These are phyloP conservation scores for Kodamaea neixiangensis DNA, from an alignment of 805 yeast genomes.

Conservation along the genomic window DNA sequence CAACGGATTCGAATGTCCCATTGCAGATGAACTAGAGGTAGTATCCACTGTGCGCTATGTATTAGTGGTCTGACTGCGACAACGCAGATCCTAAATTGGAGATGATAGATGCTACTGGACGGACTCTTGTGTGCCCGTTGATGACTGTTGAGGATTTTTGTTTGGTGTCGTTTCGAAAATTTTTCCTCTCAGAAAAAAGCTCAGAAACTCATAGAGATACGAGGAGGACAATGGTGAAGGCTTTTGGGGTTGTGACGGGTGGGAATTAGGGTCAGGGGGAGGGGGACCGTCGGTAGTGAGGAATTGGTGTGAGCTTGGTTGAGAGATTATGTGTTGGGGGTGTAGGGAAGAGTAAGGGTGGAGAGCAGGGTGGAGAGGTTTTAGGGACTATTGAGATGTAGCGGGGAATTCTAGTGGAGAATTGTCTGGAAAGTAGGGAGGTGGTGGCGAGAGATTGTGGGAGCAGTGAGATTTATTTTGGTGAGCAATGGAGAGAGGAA, in stretches of 20 bases:
- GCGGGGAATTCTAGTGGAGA: no score
- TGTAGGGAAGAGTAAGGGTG: no score
- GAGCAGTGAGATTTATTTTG: no score
- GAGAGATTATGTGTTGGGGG: no score
- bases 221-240: neutral
- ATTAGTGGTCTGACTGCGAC: neutral
- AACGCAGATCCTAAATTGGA: neutral
- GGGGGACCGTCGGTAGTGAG: no score
- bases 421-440: no score
- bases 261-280: neutral
- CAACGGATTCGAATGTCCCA: constrained; percentile 19
- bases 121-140: neutral
- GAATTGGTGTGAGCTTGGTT: no score
- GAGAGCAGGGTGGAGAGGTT: no score
- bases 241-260: neutral
- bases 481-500: no score
- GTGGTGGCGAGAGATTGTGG: no score
- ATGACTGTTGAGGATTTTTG: neutral
- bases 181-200: constrained; percentile 4
- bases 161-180: constrained; percentile 7
- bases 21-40: neutral
- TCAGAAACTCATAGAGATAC: neutral
- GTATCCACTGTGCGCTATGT: neutral
- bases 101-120: neutral
- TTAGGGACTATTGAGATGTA: no score